Conservation (phyloP, 2,329 filamentous ascomycete species). For the Xylariaceae sp. region DNA sequence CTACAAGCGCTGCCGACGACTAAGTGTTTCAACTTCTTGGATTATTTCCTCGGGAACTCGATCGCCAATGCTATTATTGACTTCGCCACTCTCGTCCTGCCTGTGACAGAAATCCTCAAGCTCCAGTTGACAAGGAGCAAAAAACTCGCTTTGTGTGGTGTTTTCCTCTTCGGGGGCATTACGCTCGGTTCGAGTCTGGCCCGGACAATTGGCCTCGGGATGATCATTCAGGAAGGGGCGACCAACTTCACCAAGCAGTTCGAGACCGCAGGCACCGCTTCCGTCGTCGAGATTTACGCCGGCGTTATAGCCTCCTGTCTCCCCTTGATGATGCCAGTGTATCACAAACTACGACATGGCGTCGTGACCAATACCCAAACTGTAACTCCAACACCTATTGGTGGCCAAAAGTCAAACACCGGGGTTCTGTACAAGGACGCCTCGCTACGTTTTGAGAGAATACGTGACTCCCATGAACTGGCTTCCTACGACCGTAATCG, state of each 20-base stretch:
- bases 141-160: constrained; percentile 4
- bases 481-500: too few relatives aligned
- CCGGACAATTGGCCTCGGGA: background rate
- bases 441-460: too few relatives aligned
- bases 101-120: constrained; percentile 7
- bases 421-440: too few relatives aligned
- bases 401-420: too few relatives aligned
- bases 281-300: constrained; percentile 18
- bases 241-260: background rate
- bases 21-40: constrained; percentile 10
- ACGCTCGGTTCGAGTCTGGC: constrained; percentile 6
- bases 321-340: constrained; percentile 16
- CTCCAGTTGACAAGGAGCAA: background rate
- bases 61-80: constrained; percentile 14
- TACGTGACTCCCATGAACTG: too few relatives aligned
- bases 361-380: background rate
- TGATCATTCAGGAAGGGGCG: background rate
- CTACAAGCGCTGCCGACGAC: constrained; percentile 5
- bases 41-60: constrained; percentile 12
- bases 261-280: background rate
- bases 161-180: constrained; percentile 14
- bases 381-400: too few relatives aligned
- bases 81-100: constrained; percentile 11
- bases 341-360: constrained; percentile 17
- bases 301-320: constrained; percentile 20